Evolutionary conservation across 208 protist genomes (phyloP).

Genomic region (Leishmania aethiopica): DNA sequence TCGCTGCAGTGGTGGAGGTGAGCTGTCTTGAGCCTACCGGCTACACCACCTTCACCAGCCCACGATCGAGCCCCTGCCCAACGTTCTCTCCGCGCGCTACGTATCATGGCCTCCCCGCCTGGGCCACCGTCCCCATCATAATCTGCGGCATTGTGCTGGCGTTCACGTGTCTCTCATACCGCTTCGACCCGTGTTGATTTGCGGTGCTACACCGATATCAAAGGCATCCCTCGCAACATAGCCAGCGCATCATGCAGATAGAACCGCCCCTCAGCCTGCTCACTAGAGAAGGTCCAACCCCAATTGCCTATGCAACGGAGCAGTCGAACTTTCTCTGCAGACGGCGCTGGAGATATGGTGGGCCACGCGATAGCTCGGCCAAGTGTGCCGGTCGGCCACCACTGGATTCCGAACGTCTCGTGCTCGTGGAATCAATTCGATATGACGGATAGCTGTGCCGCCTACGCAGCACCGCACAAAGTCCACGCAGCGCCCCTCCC

Average conservation of each 20-base stretch:
- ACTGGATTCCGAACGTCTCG: constrained; percentile 5
- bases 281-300: background rate
- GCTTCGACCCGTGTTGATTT: constrained; percentile 1
- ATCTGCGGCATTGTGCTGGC: background rate
- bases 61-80: background rate
- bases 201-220: background rate
- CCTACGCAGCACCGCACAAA: background rate
- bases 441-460: background rate
- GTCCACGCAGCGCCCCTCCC: background rate
- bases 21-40: background rate
- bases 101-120: background rate
- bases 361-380: background rate
- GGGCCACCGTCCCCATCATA: background rate
- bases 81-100: background rate
- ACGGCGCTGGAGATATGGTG: background rate
- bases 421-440: background rate
- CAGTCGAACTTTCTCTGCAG: background rate
- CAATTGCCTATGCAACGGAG: background rate
- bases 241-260: background rate
- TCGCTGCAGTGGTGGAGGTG: background rate
- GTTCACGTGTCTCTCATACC: background rate
- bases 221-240: background rate
- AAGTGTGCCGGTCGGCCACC: background rate
- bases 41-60: background rate
- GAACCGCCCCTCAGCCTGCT: background rate